Percentiles rank a stretch among this genome's conserved stretches.
Evolutionary conservation across 2,329 filamentous ascomycete genomes (phyloP).

Genomic region (Penicillium sp.): DNA sequence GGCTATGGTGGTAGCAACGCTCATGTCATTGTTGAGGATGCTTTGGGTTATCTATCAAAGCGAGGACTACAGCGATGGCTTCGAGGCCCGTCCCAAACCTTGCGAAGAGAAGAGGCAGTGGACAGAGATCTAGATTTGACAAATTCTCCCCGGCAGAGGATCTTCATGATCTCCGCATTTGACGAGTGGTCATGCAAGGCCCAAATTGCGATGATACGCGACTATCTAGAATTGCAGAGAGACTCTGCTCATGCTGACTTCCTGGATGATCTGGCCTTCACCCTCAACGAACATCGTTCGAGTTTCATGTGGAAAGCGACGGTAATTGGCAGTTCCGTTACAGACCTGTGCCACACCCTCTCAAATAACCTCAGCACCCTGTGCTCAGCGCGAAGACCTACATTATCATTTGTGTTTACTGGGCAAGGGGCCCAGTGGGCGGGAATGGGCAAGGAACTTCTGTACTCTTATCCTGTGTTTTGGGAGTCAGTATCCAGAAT

Average conservation of each 20-base stretch:
- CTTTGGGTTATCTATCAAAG: not conserved
- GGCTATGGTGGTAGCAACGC: constrained; percentile 26
- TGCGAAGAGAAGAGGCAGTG: not conserved
- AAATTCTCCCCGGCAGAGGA: not conserved
- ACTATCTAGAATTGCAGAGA: constrained; percentile 10
- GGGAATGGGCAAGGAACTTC: constrained; percentile 19
- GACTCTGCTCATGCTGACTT: constrained; percentile 4
- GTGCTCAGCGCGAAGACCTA: not conserved
- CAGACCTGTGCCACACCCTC: not conserved
- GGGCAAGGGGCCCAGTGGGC: constrained; percentile 29
- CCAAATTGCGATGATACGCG: constrained; percentile 10
- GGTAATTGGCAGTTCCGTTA: constrained; percentile 3
- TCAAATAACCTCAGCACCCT: not conserved
- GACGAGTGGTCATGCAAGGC: constrained; percentile 22
- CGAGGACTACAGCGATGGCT: not conserved
- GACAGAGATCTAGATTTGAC: not conserved
- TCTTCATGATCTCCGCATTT: constrained; percentile 28
- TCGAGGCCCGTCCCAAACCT: not conserved
- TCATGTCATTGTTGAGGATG: constrained; percentile 19
- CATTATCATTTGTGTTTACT: constrained; percentile 18
- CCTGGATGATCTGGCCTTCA: constrained; percentile 24
- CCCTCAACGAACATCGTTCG: constrained; percentile 23
- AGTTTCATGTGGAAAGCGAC: constrained; percentile 21
- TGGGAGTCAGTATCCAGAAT: not conserved
- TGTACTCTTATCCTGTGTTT: not conserved